Percentiles rank a stretch among this genome's conserved stretches.
These are phyloP conservation scores for Phalaenopsis hybrid DNA, from an alignment of 116 monocot genomes.

Conservation along the genomic window DNA sequence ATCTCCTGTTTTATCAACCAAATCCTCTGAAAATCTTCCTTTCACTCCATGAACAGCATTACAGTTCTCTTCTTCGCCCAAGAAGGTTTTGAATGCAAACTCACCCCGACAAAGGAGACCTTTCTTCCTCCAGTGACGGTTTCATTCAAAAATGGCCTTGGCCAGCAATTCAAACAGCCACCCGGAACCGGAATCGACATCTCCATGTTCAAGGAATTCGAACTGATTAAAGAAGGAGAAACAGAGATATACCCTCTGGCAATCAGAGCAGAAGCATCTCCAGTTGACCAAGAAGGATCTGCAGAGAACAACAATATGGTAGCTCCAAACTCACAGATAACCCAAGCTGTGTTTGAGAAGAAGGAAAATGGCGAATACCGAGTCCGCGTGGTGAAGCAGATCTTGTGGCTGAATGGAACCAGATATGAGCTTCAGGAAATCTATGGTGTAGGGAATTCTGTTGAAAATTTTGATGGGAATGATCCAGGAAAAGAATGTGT, in stretches of 20 bases:
- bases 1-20: too few species aligned
- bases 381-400: conserved; percentile 72
- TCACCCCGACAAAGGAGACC: conserved; percentile 40
- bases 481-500: conserved; percentile 96
- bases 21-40: too few species aligned
- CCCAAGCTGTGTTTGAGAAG: conserved; percentile 81
- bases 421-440: conserved; percentile 93
- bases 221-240: conserved; percentile 52
- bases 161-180: conserved; percentile 83
- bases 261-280: conserved; percentile 46
- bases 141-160: conserved; percentile 66
- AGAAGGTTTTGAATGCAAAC: conserved; percentile 61
- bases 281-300: conserved; percentile 11
- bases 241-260: conserved; percentile 48
- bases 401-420: conserved; percentile 63
- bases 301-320: neutral
- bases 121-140: conserved; percentile 54
- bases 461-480: conserved; percentile 75
- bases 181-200: conserved; percentile 78
- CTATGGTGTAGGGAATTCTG: conserved; percentile 87
- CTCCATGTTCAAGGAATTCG: conserved; percentile 55
- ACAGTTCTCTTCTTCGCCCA: conserved; percentile 82
- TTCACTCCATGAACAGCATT: conserved; percentile 36
- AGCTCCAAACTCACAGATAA: conserved; percentile 71
- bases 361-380: conserved; percentile 65